Percentiles rank a stretch among this genome's conserved stretches.
These are phyloP conservation scores for Guadua angustifolia DNA, from an alignment of 176 grass and related monocot species.

Conservation along the genomic window DNA sequence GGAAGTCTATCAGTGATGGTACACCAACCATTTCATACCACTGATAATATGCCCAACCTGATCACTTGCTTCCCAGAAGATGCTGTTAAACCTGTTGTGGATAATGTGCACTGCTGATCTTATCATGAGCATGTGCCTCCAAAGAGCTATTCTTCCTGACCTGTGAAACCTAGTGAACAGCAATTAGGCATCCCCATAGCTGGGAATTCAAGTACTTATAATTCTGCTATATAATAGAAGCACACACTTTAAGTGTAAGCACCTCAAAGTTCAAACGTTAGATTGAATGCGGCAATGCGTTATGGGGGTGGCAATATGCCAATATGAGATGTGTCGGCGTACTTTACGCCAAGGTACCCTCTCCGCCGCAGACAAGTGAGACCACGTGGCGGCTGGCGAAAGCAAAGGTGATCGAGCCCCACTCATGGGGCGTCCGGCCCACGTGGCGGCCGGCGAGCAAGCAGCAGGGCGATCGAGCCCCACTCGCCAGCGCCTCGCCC, in stretches of 20 bases:
- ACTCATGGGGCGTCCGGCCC: no score
- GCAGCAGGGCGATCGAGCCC: no score
- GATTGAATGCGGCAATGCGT: neutral
- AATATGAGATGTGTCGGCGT: no score
- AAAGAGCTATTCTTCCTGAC: conserved; percentile 1
- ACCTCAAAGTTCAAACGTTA: no score
- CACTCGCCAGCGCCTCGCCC: no score
- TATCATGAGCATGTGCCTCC: neutral
- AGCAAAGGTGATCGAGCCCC: no score
- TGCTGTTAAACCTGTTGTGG: neutral
- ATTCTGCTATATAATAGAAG: neutral
- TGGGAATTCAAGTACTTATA: neutral
- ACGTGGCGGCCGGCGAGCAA: no score
- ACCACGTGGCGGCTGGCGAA: no score
- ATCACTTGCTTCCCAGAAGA: neutral
- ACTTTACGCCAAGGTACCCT: no score
- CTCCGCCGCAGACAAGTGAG: no score
- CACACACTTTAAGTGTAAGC: neutral
- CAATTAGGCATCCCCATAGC: conserved; percentile 14
- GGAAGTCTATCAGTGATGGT: neutral
- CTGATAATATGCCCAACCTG: neutral
- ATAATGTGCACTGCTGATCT: neutral
- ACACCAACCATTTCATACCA: neutral
- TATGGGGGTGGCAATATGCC: neutral
- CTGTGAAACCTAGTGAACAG: neutral